Evolutionary conservation across 306 rosid genomes (phyloP).

Genomic region (Lagenaria siceraria): DNA sequence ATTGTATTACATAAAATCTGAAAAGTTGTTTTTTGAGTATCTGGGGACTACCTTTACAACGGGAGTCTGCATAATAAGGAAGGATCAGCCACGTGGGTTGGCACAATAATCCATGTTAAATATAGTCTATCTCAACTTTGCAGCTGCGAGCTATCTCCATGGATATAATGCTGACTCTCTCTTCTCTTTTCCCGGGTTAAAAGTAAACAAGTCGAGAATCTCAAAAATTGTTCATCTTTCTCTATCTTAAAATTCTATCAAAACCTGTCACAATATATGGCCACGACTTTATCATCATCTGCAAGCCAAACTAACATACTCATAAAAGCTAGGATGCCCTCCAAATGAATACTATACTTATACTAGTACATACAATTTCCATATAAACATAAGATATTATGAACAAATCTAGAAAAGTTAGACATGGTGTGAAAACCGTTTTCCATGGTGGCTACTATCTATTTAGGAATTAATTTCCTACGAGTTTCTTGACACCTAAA

Average conservation of each 20-base stretch:
- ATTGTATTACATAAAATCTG: conserved; percentile 9
- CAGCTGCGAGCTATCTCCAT: conserved; percentile 7
- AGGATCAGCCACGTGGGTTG: conserved; percentile 8
- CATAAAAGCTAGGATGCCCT: not conserved
- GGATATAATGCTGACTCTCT: not conserved
- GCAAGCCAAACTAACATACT: not conserved
- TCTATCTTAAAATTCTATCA: conserved; percentile 6
- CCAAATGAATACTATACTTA: not conserved
- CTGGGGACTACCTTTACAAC: conserved; percentile 12
- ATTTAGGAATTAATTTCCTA: no score
- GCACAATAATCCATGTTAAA: conserved; percentile 8
- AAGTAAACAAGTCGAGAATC: conserved; percentile 4
- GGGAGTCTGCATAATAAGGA: conserved; percentile 6
- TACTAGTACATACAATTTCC: not conserved
- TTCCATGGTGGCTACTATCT: no score
- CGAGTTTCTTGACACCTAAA: no score
- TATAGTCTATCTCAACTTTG: conserved; percentile 7
- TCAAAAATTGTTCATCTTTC: conserved; percentile 7
- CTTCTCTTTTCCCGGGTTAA: not conserved
- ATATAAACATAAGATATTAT: not conserved
- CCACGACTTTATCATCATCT: not conserved
- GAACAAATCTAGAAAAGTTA: not conserved
- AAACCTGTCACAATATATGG: conserved; percentile 3
- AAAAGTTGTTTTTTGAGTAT: conserved; percentile 4
- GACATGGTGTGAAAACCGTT: no score